A percentile compares a stretch with the other conserved stretches of the same genome.
phyloP scores from a whole-genome alignment of 495 filamentous ascomycete genomes.

The Pseudevernia furfuracea region DNA sequence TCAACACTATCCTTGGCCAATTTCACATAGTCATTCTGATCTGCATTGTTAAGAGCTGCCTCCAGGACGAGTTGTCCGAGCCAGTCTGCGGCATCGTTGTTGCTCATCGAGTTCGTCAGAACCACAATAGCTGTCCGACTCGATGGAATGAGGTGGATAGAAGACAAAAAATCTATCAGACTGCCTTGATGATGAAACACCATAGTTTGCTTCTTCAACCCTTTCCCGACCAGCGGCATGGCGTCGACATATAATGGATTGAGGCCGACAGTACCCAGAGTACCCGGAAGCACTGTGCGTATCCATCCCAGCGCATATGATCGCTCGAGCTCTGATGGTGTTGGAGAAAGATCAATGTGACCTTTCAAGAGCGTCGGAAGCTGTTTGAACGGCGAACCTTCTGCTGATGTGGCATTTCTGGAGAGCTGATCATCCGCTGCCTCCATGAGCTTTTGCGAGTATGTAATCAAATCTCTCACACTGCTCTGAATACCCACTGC shows the following conservation, averaged over 20 bases:
- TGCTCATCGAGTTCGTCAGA: slow-evolving; percentile 11
- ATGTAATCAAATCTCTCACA: slow-evolving; percentile 13
- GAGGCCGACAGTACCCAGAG: slow-evolving; percentile 11
- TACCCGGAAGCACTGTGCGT: slow-evolving; percentile 2
- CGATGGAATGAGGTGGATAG: slow-evolving; percentile 7
- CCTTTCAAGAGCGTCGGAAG: too few relatives aligned
- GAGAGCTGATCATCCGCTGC: too few relatives aligned
- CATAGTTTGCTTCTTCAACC: neutral
- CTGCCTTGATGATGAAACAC: slow-evolving; percentile 14
- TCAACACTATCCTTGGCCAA: slow-evolving; percentile 4
- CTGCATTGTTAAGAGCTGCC: slow-evolving; percentile 10
- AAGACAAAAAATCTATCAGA: slow-evolving; percentile 4
- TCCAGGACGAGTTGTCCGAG: slow-evolving; percentile 16
- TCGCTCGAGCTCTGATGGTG: neutral
- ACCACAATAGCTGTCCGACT: slow-evolving; percentile 15
- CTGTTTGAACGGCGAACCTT: too few relatives aligned
- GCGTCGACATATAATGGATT: slow-evolving; percentile 4
- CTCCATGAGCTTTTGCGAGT: too few relatives aligned
- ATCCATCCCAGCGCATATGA: slow-evolving; percentile 18
- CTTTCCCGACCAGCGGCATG: slow-evolving; percentile 13
- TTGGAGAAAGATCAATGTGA: too few relatives aligned
- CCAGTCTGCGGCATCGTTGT: slow-evolving; percentile 17
- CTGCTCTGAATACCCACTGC: slow-evolving; percentile 14
- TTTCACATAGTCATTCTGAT: slow-evolving; percentile 5
- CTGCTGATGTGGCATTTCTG: too few relatives aligned